phyloP scores from a whole-genome alignment of 805 yeast species.

The Candida berthetii region DNA sequence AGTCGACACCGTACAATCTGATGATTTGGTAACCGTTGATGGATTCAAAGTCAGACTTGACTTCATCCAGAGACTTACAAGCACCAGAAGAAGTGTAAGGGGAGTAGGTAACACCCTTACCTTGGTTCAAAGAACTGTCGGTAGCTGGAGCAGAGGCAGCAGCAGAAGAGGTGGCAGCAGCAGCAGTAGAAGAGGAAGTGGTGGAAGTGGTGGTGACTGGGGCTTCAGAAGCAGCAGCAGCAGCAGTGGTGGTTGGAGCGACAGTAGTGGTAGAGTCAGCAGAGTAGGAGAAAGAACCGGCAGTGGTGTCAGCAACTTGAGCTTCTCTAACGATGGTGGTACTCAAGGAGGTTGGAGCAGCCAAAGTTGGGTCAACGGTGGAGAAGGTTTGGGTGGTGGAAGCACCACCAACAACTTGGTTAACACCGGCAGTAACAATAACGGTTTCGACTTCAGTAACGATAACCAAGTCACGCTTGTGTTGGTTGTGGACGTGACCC shows the following conservation, averaged over 20 bases:
- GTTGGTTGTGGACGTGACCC: slow-evolving; percentile 54
- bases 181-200: slow-evolving; percentile 24
- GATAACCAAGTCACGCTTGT: slow-evolving; percentile 49
- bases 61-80: slow-evolving; percentile 59
- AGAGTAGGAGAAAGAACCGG: slow-evolving; percentile 21
- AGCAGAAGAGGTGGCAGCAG: slow-evolving; percentile 26
- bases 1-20: slow-evolving; percentile 85
- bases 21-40: slow-evolving; percentile 50
- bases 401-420: slow-evolving; percentile 26
- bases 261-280: slow-evolving; percentile 24
- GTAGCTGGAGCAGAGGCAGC: slow-evolving; percentile 25
- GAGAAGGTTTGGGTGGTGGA: slow-evolving; percentile 19
- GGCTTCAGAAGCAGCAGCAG: slow-evolving; percentile 24
- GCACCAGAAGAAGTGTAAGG: slow-evolving; percentile 66
- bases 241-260: slow-evolving; percentile 15
- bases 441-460: slow-evolving; percentile 43
- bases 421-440: slow-evolving; percentile 38
- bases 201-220: slow-evolving; percentile 16
- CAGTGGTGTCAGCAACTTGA: slow-evolving; percentile 22
- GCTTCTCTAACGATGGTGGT: slow-evolving; percentile 20
- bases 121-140: slow-evolving; percentile 28
- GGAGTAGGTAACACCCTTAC: slow-evolving; percentile 75
- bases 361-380: slow-evolving; percentile 20
- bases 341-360: slow-evolving; percentile 18
- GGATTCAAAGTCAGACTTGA: slow-evolving; percentile 50